Percentiles rank a stretch among this genome's conserved stretches.
These are phyloP conservation scores for Fraxinus dipetala DNA, from an alignment of 305 asterid genomes.

Conservation along the genomic window DNA sequence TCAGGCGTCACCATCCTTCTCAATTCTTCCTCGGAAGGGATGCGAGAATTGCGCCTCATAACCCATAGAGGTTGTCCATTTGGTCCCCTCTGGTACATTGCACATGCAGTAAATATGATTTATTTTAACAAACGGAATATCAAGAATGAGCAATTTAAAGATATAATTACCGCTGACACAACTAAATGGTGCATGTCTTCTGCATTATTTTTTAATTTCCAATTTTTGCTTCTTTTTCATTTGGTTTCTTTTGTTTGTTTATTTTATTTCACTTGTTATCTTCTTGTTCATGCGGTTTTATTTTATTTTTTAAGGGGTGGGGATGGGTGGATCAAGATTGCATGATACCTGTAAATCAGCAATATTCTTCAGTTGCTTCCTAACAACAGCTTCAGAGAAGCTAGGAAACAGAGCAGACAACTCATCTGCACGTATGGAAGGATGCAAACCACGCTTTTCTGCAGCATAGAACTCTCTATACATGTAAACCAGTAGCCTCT, in stretches of 20 bases:
- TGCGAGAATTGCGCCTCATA: slow-evolving; percentile 56
- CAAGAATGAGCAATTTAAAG: slow-evolving; percentile 19
- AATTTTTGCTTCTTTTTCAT: background rate
- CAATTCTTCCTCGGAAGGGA: slow-evolving; percentile 94
- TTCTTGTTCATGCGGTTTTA: background rate
- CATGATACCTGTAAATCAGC: slow-evolving; percentile 81
- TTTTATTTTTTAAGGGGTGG: background rate
- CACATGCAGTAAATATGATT: slow-evolving; percentile 21
- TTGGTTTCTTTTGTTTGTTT: background rate
- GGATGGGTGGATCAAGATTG: background rate
- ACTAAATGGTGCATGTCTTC: slow-evolving; percentile 13
- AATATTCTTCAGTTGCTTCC: slow-evolving; percentile 83
- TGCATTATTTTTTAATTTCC: slow-evolving; percentile 7
- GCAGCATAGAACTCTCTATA: slow-evolving; percentile 80
- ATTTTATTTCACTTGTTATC: background rate
- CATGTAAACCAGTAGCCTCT: slow-evolving; percentile 84
- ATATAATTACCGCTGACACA: slow-evolving; percentile 5
- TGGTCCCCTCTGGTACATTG: slow-evolving; percentile 79
- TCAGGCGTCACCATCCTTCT: slow-evolving; percentile 99
- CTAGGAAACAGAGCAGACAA: slow-evolving; percentile 75
- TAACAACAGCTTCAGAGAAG: slow-evolving; percentile 72
- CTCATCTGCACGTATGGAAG: slow-evolving; percentile 80
- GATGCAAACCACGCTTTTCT: slow-evolving; percentile 79
- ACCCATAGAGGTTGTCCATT: slow-evolving; percentile 78
- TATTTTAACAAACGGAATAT: slow-evolving; percentile 13